Base-by-base conservation (phyloP, 768 basidiomycete genomes). In the Kwoniella europaea region DNA sequence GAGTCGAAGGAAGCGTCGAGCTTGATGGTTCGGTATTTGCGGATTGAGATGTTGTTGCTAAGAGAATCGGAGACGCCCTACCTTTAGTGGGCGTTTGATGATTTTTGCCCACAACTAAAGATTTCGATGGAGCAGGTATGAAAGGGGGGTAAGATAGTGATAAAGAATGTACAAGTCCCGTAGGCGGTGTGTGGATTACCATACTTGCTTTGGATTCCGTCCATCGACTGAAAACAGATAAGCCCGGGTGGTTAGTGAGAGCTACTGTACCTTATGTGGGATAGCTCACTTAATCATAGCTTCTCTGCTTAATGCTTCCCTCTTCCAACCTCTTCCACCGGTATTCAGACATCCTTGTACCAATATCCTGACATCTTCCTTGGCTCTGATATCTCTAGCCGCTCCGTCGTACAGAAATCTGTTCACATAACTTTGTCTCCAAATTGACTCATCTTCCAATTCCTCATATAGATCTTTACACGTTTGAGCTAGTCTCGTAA, bases 71-170 rank as follows among this genome's bases (percentile, higher is more conserved):
- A 9, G 29, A 27, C 27, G 65, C 24, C 22, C 61, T 66, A 46
- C 64, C 50, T 58, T 71, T 75, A 35, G 64, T 73, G 13, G 77
- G 63, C 10, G 67, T 67, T 15, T 63, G 53, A 41, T 69, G 68
- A 42, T 71, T 72, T 46, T 74, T 75, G 27, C 74, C 76, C 1
- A 74, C 76, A 12, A 76, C 71, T 6, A 74, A 43, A 3, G 59
- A 27, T 44, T 74, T 61, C 6, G 67, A 52, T 10, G 46, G 13
- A 4, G 73, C 43, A 9, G 76, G 64, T 15, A 67, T 52, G 62
- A 69, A 74, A 12, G 74, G 75, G 10, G 80, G 77, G 56, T 82
- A 81, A n/a, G 77, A 80, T 0, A 82, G 74, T 0, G 79, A 79
- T 3, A 82, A 41, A 15, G 68, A 54, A 46, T 79, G 71, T 10